Conservation (phyloP, 306 rosid species). For the Dryas octopetala region DNA sequence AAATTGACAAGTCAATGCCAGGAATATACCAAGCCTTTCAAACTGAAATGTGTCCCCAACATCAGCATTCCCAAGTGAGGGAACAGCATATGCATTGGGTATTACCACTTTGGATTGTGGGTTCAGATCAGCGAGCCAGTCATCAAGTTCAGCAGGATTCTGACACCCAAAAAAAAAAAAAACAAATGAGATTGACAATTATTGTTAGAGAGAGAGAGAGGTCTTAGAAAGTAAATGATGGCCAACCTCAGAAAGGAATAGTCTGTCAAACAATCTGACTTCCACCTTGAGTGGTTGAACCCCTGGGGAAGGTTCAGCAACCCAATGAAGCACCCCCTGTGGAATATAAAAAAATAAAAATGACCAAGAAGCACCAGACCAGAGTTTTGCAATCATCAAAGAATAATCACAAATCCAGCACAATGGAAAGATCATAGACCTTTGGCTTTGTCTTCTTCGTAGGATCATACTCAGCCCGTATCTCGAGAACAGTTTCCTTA, state of each 20-base stretch:
- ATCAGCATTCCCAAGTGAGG: conserved; percentile 48
- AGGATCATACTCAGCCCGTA: conserved; percentile 84
- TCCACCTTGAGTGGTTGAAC: conserved; percentile 83
- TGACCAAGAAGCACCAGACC: background rate
- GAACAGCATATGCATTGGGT: conserved; percentile 65
- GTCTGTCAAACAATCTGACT: conserved; percentile 81
- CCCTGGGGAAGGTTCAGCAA: conserved; percentile 75
- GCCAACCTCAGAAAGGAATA: conserved; percentile 84
- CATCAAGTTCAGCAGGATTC: conserved; percentile 95
- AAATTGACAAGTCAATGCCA: background rate
- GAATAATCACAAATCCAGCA: conserved; percentile 9
- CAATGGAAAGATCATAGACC: conserved; percentile 37
- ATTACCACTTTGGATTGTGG: conserved; percentile 64
- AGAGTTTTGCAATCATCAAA: conserved; percentile 13
- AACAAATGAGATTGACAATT: background rate
- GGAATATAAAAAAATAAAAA: background rate
- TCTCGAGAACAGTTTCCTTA: conserved; percentile 78
- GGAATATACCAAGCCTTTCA: conserved; percentile 83
- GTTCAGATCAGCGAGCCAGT: conserved; percentile 89
- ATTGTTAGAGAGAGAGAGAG: background rate
- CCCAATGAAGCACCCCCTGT: conserved; percentile 99
- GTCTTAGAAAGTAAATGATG: conserved; percentile 11
- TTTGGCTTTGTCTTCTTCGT: conserved; percentile 94
- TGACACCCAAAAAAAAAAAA: conserved; percentile 21
- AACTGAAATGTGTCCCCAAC: conserved; percentile 84